These are phyloP conservation scores for Epicoccum sorghinum DNA, from an alignment of 2,329 filamentous ascomycete species.

Conservation along the genomic window DNA sequence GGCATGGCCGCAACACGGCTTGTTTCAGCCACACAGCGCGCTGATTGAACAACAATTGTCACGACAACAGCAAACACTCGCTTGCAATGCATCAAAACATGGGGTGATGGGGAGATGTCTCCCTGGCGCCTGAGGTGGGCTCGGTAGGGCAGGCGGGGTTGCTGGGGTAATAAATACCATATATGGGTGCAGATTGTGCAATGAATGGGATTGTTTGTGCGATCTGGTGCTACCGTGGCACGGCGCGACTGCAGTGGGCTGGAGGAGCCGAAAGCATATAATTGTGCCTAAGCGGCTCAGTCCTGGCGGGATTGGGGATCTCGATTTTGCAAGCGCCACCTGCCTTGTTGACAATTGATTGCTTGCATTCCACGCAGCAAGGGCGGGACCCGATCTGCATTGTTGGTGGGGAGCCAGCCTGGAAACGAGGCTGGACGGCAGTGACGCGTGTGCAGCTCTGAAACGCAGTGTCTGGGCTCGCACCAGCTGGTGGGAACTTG, in stretches of 20 bases:
- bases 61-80: conserved; percentile 7
- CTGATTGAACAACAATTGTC: conserved; percentile 2
- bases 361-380: not conserved
- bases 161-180: too few species aligned
- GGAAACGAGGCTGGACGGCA: not conserved
- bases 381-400: not conserved
- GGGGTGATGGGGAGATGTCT: not conserved
- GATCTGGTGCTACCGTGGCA: not conserved
- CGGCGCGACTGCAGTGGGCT: not conserved
- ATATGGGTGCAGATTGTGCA: too few species aligned
- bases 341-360: not conserved
- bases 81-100: not conserved
- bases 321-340: too few species aligned
- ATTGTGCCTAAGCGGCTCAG: too few species aligned
- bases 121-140: not conserved
- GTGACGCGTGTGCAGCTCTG: not conserved
- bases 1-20: conserved; percentile 7
- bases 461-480: too few species aligned
- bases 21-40: conserved; percentile 11
- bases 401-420: not conserved
- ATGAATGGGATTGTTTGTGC: not conserved
- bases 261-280: not conserved
- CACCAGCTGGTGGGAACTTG: not conserved
- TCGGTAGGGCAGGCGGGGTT: not conserved
- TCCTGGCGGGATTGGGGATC: too few species aligned